Conservation (phyloP, 2,329 filamentous ascomycete genomes). For the Fusarium burgessii region DNA sequence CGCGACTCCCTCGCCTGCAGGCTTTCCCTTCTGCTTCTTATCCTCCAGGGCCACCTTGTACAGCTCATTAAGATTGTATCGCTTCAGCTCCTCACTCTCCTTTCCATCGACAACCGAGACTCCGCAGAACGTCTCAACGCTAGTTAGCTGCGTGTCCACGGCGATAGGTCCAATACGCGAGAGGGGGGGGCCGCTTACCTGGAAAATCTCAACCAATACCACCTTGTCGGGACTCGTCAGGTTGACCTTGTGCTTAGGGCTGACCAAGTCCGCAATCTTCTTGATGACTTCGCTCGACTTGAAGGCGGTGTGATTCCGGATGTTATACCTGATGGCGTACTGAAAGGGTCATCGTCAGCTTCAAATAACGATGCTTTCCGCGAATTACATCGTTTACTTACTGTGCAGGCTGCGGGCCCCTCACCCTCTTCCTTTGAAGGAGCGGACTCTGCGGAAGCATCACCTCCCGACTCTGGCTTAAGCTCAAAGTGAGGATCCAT, state of each 20-base stretch:
- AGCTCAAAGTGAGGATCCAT: conserved; percentile 72
- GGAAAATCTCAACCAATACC: conserved; percentile 83
- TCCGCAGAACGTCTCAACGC: conserved; percentile 75
- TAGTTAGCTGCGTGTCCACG: conserved; percentile 35
- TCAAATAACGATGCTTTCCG: conserved; percentile 9
- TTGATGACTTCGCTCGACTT: conserved; percentile 78
- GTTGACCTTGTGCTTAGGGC: conserved; percentile 78
- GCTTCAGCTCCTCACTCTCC: conserved; percentile 79
- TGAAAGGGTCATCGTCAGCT: conserved; percentile 51
- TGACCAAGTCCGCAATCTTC: conserved; percentile 74
- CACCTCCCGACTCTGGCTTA: conserved; percentile 44
- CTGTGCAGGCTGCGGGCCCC: conserved; percentile 52
- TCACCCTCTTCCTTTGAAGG: conserved; percentile 31
- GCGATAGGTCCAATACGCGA: conserved; percentile 39
- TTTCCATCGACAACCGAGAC: conserved; percentile 79
- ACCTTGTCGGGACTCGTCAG: conserved; percentile 82
- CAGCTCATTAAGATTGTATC: conserved; percentile 82
- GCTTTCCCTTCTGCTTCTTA: conserved; percentile 32
- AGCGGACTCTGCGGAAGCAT: conserved; percentile 21
- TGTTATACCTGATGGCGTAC: conserved; percentile 87
- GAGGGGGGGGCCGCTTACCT: conserved; percentile 63
- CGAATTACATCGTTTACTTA: conserved; percentile 51
- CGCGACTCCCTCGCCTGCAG: conserved; percentile 29
- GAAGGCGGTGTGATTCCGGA: conserved; percentile 78
- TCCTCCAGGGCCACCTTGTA: conserved; percentile 58